Evolutionary conservation across 768 basidiomycete species (phyloP).

Genomic region (Auricularia heimuer): DNA sequence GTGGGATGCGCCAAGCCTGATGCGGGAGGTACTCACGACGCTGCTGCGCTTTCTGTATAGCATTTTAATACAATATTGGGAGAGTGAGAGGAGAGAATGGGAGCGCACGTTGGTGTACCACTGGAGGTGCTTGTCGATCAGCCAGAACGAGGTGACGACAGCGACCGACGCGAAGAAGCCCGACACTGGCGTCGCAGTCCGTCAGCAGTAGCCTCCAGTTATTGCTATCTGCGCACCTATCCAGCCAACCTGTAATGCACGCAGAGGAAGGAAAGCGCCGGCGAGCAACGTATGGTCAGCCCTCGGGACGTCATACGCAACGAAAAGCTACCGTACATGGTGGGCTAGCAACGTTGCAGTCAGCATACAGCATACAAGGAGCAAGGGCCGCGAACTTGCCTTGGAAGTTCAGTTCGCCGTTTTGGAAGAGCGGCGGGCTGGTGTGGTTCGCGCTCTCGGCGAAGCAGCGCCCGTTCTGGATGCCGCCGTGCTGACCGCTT

Average conservation of each 20-base stretch:
- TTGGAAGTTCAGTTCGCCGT: slow-evolving; percentile 53
- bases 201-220: too few species aligned
- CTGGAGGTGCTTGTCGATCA: slow-evolving; percentile 60
- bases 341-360: slow-evolving; percentile 30
- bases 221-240: neutral
- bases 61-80: too few species aligned
- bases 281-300: neutral
- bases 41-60: slow-evolving; percentile 52
- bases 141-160: slow-evolving; percentile 53
- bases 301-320: neutral
- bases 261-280: neutral
- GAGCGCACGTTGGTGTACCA: slow-evolving; percentile 56
- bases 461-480: slow-evolving; percentile 17
- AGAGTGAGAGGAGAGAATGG: neutral
- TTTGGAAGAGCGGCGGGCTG: slow-evolving; percentile 49
- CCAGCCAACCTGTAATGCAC: slow-evolving; percentile 56
- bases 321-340: slow-evolving; percentile 32
- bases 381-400: too few species aligned
- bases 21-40: slow-evolving; percentile 35
- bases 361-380: too few species aligned
- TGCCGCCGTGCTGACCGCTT: neutral
- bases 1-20: neutral
- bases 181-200: slow-evolving; percentile 21
- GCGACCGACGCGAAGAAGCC: slow-evolving; percentile 51
- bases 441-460: slow-evolving; percentile 32